phyloP scores from a whole-genome alignment of 208 protist genomes.

The Herpetomonas muscarum region DNA sequence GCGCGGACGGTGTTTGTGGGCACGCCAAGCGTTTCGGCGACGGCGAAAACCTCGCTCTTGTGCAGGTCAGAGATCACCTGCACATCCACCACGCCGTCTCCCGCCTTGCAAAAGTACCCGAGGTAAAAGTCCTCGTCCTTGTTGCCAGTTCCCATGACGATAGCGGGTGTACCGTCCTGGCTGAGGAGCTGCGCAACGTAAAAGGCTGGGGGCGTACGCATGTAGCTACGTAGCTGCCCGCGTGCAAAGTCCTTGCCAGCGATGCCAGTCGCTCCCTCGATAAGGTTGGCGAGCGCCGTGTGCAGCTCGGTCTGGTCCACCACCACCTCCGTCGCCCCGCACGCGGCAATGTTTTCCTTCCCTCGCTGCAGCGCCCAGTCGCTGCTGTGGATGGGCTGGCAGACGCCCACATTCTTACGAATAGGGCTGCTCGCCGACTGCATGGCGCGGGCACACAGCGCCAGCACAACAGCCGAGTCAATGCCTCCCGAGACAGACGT shows the following conservation, averaged over 20 bases:
- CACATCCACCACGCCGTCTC: conserved; percentile 95
- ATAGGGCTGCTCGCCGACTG: conserved; percentile 65
- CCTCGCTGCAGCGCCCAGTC: conserved; percentile 85
- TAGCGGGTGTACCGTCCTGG: conserved; percentile 77
- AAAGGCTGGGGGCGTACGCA: conserved; percentile 92
- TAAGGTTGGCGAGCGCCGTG: conserved; percentile 42
- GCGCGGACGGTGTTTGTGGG: conserved; percentile 80
- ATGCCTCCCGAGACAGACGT: conserved; percentile 93
- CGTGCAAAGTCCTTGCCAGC: conserved; percentile 80
- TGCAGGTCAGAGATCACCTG: conserved; percentile 95
- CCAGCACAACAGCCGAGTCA: conserved; percentile 92
- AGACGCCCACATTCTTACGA: conserved; percentile 86
- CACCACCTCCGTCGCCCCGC: conserved; percentile 80
- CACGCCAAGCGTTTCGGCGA: conserved; percentile 80
- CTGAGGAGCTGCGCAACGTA: conserved; percentile 92
- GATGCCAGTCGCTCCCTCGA: conserved; percentile 77
- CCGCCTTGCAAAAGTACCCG: conserved; percentile 96
- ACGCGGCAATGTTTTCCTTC: conserved; percentile 71
- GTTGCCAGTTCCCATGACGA: conserved; percentile 97
- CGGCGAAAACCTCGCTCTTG: conserved; percentile 92
- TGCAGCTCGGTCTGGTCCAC: conserved; percentile 93
- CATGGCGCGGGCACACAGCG: conserved; percentile 78
- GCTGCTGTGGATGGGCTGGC: conserved; percentile 93
- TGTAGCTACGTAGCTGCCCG: conserved; percentile 94
- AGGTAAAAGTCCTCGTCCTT: conserved; percentile 96